Evolutionary conservation across 2,329 filamentous ascomycete genomes (phyloP).

Genomic region (Penicillium sp.): DNA sequence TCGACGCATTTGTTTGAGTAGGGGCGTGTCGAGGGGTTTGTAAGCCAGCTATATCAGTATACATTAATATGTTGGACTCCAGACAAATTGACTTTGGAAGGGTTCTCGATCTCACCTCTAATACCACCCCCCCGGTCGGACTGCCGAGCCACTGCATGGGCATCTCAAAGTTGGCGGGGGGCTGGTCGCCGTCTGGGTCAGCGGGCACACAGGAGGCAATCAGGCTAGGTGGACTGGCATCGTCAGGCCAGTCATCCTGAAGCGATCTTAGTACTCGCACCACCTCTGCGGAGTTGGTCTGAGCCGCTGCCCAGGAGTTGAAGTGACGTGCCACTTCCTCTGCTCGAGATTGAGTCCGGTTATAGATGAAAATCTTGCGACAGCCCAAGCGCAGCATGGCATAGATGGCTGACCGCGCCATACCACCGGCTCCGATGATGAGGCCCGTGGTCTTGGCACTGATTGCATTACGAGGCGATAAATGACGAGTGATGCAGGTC

Average conservation of each 20-base stretch:
- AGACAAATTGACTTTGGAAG: background rate
- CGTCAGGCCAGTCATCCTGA: conserved; percentile 66
- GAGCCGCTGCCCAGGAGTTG: conserved; percentile 54
- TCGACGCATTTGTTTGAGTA: conserved; percentile 68
- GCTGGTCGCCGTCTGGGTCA: conserved; percentile 64
- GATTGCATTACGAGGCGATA: conserved; percentile 57
- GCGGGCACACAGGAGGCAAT: conserved; percentile 77
- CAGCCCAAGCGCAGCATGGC: conserved; percentile 78
- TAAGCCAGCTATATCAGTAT: conserved; percentile 57
- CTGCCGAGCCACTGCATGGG: conserved; percentile 72
- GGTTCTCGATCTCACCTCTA: conserved; percentile 58
- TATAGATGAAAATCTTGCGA: conserved; percentile 73
- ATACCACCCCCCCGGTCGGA: conserved; percentile 72
- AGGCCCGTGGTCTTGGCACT: conserved; percentile 56
- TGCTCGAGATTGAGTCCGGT: conserved; percentile 70
- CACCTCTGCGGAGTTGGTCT: conserved; percentile 41
- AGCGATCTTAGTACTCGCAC: conserved; percentile 61
- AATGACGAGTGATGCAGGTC: conserved; percentile 46
- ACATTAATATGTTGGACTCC: conserved; percentile 9
- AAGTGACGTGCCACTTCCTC: conserved; percentile 71
- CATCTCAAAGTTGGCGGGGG: conserved; percentile 70
- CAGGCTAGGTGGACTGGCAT: conserved; percentile 68
- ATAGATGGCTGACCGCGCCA: conserved; percentile 78
- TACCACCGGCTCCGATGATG: conserved; percentile 67
- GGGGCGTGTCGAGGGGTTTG: conserved; percentile 71